A percentile compares a stretch with the other conserved stretches of the same genome.
Evolutionary conservation across 164 flowering plant species (phyloP).

Genomic region (Umbilicus rupestris): DNA sequence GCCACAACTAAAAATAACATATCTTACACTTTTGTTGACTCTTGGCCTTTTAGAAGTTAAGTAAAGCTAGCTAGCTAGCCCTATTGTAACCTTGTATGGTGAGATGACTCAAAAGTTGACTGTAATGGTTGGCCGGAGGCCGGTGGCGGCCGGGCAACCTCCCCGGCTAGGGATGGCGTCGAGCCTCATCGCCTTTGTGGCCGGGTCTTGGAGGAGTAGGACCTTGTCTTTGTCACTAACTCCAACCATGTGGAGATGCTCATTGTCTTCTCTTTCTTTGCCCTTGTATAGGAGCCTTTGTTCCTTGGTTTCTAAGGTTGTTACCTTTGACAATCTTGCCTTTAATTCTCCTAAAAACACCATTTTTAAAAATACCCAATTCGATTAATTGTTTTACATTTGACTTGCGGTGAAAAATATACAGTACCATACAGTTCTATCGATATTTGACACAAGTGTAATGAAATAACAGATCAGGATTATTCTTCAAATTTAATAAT

Average conservation of each 20-base stretch:
- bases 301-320: conserved; percentile 53
- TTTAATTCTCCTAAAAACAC: conserved; percentile 59
- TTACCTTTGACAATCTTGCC: conserved; percentile 51
- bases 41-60: neutral
- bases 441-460: no score
- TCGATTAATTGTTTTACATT: no score
- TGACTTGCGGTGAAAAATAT: no score
- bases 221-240: conserved; percentile 69
- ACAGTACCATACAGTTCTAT: no score
- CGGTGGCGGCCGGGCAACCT: neutral
- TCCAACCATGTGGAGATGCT: conserved; percentile 79
- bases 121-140: neutral
- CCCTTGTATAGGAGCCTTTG: conserved; percentile 78
- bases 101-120: neutral
- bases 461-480: no score
- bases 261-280: conserved; percentile 70
- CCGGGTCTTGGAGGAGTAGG: conserved; percentile 61
- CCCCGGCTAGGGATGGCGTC: conserved; percentile 19
- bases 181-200: conserved; percentile 52
- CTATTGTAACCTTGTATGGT: neutral
- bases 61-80: neutral
- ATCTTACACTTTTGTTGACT: neutral
- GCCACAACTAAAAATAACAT: neutral
- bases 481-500: no score
- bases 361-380: no score